Conservation (phyloP, 2,329 filamentous ascomycete genomes). For the Coccinonectria pachysandricola region DNA sequence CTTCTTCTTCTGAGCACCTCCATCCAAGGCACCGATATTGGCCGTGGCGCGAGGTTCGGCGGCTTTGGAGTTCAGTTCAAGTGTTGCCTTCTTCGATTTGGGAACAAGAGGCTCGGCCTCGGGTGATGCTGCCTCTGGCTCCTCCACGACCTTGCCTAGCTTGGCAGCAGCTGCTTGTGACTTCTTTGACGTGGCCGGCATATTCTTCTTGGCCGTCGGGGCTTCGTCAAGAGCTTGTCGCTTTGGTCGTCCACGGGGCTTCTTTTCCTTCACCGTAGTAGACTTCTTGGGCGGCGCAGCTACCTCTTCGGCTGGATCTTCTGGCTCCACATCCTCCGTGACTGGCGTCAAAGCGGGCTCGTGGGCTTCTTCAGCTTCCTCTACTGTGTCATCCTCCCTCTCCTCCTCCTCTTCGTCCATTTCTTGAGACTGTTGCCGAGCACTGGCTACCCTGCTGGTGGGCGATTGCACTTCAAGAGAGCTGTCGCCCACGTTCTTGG, state of each 20-base stretch:
- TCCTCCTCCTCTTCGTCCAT: conserved; percentile 15
- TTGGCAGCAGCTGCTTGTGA: conserved; percentile 10
- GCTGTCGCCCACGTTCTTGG: conserved; percentile 41
- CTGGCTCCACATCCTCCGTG: conserved; percentile 4
- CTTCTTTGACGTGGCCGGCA: conserved; percentile 22
- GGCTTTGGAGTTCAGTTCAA: conserved; percentile 7
- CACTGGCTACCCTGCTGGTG: conserved; percentile 6
- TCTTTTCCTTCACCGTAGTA: conserved; percentile 16
- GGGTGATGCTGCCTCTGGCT: conserved; percentile 15
- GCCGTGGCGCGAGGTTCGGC: conserved; percentile 3
- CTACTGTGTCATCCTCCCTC: no score
- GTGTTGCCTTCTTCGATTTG: neutral
- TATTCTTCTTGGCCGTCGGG: conserved; percentile 36
- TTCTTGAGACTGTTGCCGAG: conserved; percentile 19
- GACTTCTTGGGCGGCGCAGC: conserved; percentile 5
- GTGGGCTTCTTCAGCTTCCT: no score
- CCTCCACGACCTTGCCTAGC: conserved; percentile 31
- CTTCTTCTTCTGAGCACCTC: conserved; percentile 54
- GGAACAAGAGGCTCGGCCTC: conserved; percentile 4
- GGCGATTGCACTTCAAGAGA: conserved; percentile 19
- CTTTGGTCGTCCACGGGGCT: conserved; percentile 34
- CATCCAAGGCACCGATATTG: conserved; percentile 15
- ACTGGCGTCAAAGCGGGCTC: neutral
- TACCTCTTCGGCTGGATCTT: conserved; percentile 4
- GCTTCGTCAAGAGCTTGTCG: conserved; percentile 36